phyloP scores from a whole-genome alignment of 2,329 filamentous ascomycete genomes.

The Sphaceloma murrayae region DNA sequence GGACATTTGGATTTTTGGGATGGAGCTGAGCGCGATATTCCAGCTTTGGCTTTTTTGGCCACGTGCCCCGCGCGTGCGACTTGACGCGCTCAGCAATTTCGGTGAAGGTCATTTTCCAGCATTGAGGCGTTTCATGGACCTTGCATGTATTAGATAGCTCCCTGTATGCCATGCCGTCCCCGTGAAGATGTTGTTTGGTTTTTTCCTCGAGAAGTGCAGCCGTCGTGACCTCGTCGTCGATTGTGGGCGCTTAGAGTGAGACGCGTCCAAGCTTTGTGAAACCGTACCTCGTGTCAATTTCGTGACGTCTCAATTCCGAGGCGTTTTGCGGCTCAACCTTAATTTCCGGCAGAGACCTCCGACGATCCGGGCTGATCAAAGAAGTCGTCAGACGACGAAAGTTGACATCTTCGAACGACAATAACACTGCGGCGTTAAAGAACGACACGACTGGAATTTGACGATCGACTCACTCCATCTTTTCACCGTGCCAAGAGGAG shows the following conservation, averaged over 20 bases:
- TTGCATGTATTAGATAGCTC: conserved; percentile 14
- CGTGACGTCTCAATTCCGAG: not conserved
- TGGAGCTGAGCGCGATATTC: conserved; percentile 4
- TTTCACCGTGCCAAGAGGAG: too few relatives aligned
- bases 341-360: conserved; percentile 9
- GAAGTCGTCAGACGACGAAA: conserved; percentile 9
- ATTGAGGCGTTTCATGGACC: not conserved
- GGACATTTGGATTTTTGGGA: conserved; percentile 10
- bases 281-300: conserved; percentile 8
- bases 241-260: not conserved
- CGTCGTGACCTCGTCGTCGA: conserved; percentile 5
- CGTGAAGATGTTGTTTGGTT: not conserved
- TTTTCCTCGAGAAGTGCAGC: not conserved
- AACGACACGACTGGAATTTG: too few relatives aligned
- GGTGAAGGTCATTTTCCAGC: not conserved
- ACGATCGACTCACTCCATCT: too few relatives aligned
- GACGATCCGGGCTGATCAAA: not conserved
- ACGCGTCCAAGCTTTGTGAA: not conserved
- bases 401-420: not conserved
- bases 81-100: conserved; percentile 3
- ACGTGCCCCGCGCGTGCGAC: not conserved
- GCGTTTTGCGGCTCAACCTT: conserved; percentile 11
- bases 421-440: too few relatives aligned
- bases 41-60: not conserved
- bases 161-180: conserved; percentile 10